Evolutionary conservation across 2,329 filamentous ascomycete species (phyloP), one percentile per base, ranked within the genome.

Genomic region (Volutella citrinella): DNA sequence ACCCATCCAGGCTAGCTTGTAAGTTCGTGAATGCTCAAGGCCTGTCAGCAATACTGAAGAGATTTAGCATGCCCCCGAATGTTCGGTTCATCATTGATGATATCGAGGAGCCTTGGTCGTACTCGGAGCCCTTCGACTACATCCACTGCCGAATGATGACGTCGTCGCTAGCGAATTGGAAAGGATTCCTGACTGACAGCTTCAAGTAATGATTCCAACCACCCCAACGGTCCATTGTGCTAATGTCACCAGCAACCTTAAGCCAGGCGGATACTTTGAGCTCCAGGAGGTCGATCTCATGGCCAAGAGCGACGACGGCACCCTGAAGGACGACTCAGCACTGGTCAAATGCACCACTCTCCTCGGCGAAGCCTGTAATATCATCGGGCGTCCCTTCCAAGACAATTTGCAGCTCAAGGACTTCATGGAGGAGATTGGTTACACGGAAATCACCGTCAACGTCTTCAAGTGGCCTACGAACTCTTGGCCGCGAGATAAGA

Each of bases 391-490:
- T 1, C 34, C 33, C 4, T 49, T 49, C 12, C 36, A 44, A 9
- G 36, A 51, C 6, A 44, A 39, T 5, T 32, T 39, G 11, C 31
- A 38, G n/a, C 38, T 42, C 9, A 44, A 51, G 8, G 36, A 40
- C 2, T 29, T 51, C 7, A 13, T 50, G 1, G 30, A 28, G 5
- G 28, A 43, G 1, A 19, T 34, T 0, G 41, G 46, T 2, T 51
- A 48, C 2, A 34, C 42, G 1, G 39, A 46, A 1, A 36, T 52
- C 5, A 32, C 43, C 0, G 42, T 43, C 14, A 42, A 36, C 2
- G 30, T 34, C 0, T 48, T 48, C 2, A 51, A 51, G 18, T 51
- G 47, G 45, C 47, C 47, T 1, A 46, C 30, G 5, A 46, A 48
- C 9, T 10, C 35, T 1, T 51, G 42, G 40, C 40, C 47, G 0